Conservation (phyloP, 805 yeast species). For the Metschnikowia rubicola region DNA sequence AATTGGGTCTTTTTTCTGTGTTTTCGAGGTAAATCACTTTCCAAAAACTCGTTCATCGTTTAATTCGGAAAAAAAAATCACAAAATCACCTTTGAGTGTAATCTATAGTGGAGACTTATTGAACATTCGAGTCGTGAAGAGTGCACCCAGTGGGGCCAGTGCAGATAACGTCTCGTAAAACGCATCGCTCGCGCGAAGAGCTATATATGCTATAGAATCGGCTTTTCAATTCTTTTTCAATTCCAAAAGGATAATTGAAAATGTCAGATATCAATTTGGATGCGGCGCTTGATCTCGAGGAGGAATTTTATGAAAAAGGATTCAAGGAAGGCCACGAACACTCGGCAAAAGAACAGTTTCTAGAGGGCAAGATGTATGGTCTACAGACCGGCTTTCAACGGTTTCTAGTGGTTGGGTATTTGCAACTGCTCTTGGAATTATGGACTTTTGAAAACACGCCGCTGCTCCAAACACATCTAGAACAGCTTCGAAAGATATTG, state of each 20-base stretch:
- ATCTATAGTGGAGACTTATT: background rate
- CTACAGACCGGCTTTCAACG: constrained; percentile 74
- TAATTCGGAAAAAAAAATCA: background rate
- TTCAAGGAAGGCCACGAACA: constrained; percentile 64
- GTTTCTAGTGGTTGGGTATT: constrained; percentile 66
- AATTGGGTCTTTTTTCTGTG: constrained; percentile 1
- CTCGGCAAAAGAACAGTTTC: constrained; percentile 54
- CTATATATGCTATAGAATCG: no score
- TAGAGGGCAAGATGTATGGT: constrained; percentile 85
- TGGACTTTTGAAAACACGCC: constrained; percentile 23
- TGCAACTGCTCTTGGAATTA: constrained; percentile 46
- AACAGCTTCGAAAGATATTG: constrained; percentile 28
- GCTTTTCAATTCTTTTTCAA: background rate
- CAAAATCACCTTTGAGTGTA: no score
- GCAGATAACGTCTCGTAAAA: background rate
- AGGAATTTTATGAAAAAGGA: constrained; percentile 63
- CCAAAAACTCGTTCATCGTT: background rate
- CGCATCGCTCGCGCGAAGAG: background rate
- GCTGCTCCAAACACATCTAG: constrained; percentile 18
- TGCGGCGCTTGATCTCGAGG: constrained; percentile 57
- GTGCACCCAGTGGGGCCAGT: no score
- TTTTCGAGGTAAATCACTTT: background rate
- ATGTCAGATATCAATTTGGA: constrained; percentile 37
- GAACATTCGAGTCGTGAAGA: no score
- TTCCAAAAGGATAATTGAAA: background rate